Base-by-base conservation (phyloP, 2,329 filamentous ascomycete genomes). In the Cordyceps militaris region DNA sequence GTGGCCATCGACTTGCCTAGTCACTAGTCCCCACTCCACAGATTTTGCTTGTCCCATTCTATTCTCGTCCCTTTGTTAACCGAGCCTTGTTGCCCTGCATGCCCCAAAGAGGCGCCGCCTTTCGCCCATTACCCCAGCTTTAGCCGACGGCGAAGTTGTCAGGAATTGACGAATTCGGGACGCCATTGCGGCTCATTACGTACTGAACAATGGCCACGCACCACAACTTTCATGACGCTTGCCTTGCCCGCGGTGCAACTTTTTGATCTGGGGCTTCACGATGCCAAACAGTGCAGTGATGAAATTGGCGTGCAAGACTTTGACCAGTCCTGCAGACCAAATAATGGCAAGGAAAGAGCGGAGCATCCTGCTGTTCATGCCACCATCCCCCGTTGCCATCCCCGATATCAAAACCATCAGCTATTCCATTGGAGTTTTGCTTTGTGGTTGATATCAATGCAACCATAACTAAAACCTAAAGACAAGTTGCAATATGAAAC, bases 141-240 rank as follows among this genome's bases (percentile, higher is more conserved):
- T 56, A 48, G 32, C 53, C 53, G 53, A 48, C 28, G 10, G 32
- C 42, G 47, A 23, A n/a, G 34, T 14, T 38, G 42, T 26, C 52
- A 36, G 42, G 53, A 56, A 43, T 56, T 56, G 43, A 43, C 53
- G 24, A 16, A 56, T 56, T 49, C n/a, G 44, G n/a, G 44, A 56
- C 54, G 34, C 13, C n/a, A 13, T 34, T 42, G 44, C 54, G 42
- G 54, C 54, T 56, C 54, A 56, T 56, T 49, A 56, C 54, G 54
- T 56, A 56, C 54, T 49, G 26, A 13, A 30, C 19, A 42, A 56
- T 26, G 30, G 19, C 40, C 14, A 36, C 42, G 13, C 11, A 49
- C 53, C 24, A 26, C 44, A 56, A 43, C 42, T 49, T 32, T 26
- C 34, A 56, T 24, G 26, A 43, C n/a, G 19, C 13, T 24, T 56